Evolutionary conservation across 2,329 filamentous ascomycete species (phyloP), one percentile per base, ranked within the genome.

Genomic region (Coniochaeta prunicola): DNA sequence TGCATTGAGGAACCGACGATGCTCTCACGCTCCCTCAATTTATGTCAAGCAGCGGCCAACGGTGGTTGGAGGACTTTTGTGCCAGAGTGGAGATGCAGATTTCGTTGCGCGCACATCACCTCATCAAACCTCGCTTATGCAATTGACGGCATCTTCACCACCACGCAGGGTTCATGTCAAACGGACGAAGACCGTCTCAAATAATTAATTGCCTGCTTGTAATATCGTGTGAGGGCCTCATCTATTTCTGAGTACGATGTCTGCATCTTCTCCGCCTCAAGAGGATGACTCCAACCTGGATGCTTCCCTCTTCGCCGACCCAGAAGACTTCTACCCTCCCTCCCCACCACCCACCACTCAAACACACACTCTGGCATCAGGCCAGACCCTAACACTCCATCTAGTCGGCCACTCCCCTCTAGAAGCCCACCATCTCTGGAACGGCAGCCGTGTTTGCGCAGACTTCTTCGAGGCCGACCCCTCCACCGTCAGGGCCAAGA

Each of bases 381-480:
- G 89, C 61, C 71, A 84, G 63, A 76, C 77, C 30, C 76, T 96
- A 64, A 84, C 78, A 56, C 82, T 96, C 63, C 85, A 90, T 66
- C 84, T 97, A 75, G 90, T 96, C 50, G 92, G 92, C 61, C 87
- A 90, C 73, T 93, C 90, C 77, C 90, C 92, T 26, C 83, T 96
- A 15, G 96, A 96, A 84, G 92, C 91, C 17, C 91, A 97, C 73
- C 83, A 90, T 64, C 82, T 97, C 31, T 97, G 93, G 93, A 96
- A 97, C 72, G 92, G 91, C 61, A 88, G 88, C 61, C 88, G 90
- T 62, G 85, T 90, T 40, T 82, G 93, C 55, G 85, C 92, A 17
- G 79, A 85, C 64, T 92, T 92, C 73, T 85, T 97, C 59, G 91
- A 96, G 73, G 76, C 82, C 45, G 78, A 85, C 63, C 80, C 72